Conservation (phyloP, 345 rosid genomes). For the Gossypium arboreum region DNA sequence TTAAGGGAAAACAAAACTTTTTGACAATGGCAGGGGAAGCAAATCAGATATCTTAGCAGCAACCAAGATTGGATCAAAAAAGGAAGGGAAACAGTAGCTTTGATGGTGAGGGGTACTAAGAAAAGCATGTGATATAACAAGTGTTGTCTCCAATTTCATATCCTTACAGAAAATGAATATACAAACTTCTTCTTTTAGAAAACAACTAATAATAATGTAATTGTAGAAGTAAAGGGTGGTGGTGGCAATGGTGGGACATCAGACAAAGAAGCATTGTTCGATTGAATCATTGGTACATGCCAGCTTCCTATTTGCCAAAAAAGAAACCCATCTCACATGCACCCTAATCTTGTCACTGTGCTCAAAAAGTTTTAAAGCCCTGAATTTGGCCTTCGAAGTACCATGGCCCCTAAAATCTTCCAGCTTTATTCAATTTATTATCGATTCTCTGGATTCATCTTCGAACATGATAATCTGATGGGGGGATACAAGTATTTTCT, state of each 20-base stretch:
- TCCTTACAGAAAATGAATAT: not conserved
- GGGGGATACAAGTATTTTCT: not conserved
- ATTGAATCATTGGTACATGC: slow-evolving; percentile 2
- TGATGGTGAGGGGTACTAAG: slow-evolving; percentile 6
- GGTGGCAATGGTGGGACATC: slow-evolving; percentile 21
- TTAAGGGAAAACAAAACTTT: not conserved
- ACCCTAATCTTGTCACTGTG: not conserved
- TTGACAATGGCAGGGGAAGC: slow-evolving; percentile 16
- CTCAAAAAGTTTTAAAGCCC: not conserved
- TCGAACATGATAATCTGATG: not conserved
- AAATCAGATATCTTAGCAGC: not conserved
- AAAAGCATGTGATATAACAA: slow-evolving; percentile 27
- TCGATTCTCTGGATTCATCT: slow-evolving; percentile 4
- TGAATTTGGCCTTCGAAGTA: not conserved
- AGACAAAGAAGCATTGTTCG: slow-evolving; percentile 17
- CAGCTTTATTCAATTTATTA: not conserved
- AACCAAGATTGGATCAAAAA: slow-evolving; percentile 12
- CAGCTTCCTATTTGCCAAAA: not conserved
- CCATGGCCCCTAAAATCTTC: not conserved
- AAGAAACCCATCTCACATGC: not conserved
- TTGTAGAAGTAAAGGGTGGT: not conserved
- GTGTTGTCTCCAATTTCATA: slow-evolving; percentile 18
- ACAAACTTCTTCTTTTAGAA: not conserved
- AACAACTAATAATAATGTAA: not conserved
- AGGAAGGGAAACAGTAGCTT: slow-evolving; percentile 16